Evolutionary conservation across 495 filamentous ascomycete genomes (phyloP).

Genomic region (Neurospora sp.): DNA sequence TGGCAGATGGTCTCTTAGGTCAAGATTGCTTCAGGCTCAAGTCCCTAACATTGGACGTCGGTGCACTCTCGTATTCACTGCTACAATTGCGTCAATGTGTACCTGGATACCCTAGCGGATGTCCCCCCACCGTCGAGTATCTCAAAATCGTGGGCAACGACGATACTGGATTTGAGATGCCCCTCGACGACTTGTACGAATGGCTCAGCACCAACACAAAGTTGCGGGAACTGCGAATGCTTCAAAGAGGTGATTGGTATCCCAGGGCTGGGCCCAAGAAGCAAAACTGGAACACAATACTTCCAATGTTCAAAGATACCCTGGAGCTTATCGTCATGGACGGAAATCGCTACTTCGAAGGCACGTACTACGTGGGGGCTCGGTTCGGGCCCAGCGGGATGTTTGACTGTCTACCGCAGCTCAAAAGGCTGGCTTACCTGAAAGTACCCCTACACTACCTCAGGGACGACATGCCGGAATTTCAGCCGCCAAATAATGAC

Average conservation of each 20-base stretch:
- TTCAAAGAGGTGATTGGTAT: not conserved
- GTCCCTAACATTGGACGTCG: not conserved
- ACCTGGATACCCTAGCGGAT: not conserved
- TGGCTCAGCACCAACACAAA: not conserved
- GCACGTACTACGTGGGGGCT: fast-evolving
- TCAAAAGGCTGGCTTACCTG: not conserved
- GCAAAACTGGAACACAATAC: not conserved
- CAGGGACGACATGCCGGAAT: not conserved
- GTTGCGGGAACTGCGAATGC: not conserved
- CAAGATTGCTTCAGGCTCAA: not conserved
- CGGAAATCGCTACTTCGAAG: not conserved
- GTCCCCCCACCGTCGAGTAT: not conserved
- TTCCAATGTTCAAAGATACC: not conserved
- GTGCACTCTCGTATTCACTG: too few species aligned
- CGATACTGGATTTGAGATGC: not conserved
- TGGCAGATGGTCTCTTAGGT: not conserved
- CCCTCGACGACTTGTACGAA: not conserved
- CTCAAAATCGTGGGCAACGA: not conserved
- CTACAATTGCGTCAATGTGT: not conserved
- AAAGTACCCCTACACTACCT: not conserved
- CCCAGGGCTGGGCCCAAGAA: not conserved
- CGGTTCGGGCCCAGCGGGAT: not conserved
- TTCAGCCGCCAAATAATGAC: too few species aligned
- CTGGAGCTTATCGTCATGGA: not conserved
- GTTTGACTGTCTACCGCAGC: not conserved